Conservation (phyloP, 768 basidiomycete genomes). For the Boletus sensibilis region DNA sequence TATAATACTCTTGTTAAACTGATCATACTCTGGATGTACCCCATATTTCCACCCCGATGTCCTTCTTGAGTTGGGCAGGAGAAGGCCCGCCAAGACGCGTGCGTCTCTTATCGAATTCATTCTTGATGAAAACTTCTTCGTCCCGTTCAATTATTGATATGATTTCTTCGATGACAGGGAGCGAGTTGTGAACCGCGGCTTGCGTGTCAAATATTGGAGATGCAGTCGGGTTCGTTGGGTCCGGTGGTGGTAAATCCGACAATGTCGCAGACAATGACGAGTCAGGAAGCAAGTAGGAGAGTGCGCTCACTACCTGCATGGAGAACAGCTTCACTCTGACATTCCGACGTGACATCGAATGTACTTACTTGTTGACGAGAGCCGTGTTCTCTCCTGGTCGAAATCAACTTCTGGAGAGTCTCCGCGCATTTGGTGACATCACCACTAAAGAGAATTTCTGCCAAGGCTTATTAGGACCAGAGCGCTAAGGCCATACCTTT, state of each 20-base stretch:
- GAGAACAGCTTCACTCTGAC: background rate
- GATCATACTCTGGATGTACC: conserved; percentile 53
- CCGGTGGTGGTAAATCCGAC: conserved; percentile 66
- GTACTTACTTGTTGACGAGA: conserved; percentile 52
- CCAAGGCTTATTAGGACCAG: background rate
- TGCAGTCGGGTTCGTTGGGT: conserved; percentile 69
- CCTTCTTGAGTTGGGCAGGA: conserved; percentile 55
- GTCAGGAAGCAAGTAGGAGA: conserved; percentile 72
- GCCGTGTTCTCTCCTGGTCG: conserved; percentile 59
- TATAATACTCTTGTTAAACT: background rate
- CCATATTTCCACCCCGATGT: conserved; percentile 68
- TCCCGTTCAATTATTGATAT: conserved; percentile 58
- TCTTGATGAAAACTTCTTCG: conserved; percentile 56
- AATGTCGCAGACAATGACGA: conserved; percentile 65
- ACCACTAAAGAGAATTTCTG: conserved; percentile 43
- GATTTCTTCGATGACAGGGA: conserved; percentile 73
- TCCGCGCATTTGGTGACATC: conserved; percentile 83
- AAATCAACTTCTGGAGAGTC: conserved; percentile 72
- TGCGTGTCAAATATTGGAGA: conserved; percentile 60
- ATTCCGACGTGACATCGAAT: background rate
- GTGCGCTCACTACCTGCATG: conserved; percentile 59
- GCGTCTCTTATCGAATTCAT: conserved; percentile 75
- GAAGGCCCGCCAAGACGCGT: conserved; percentile 69
- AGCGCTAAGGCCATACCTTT: conserved; percentile 45
- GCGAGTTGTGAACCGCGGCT: conserved; percentile 62